Evolutionary conservation across 352 stramenopile genomes (phyloP).

Genomic region (Globisporangium cystogenes): DNA sequence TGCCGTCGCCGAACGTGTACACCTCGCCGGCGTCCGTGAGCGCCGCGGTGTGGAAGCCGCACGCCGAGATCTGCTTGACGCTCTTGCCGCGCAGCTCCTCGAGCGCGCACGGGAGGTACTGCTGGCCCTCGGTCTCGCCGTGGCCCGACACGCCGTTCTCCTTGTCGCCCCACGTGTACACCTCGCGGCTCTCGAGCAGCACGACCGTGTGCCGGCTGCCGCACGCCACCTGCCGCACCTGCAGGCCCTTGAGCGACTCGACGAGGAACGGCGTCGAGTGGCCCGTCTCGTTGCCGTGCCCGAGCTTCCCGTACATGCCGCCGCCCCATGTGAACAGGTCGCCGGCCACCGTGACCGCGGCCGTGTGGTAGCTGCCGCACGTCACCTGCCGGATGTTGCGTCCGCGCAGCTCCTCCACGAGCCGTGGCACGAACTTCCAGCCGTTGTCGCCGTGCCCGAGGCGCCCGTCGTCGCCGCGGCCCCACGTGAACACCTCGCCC

Average conservation of each 20-base stretch:
- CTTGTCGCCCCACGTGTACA: constrained; percentile 95
- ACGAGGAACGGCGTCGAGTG: constrained; percentile 93
- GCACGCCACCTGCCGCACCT: constrained; percentile 92
- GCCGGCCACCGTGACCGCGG: constrained; percentile 91
- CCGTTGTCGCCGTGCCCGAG: constrained; percentile 93
- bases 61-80: constrained; percentile 88
- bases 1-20: constrained; percentile 93
- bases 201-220: constrained; percentile 93
- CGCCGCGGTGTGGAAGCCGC: constrained; percentile 82
- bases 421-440: constrained; percentile 96
- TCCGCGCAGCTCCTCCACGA: constrained; percentile 88
- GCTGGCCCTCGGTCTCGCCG: constrained; percentile 93
- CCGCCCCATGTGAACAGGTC: constrained; percentile 94
- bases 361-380: constrained; percentile 95
- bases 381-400: constrained; percentile 92
- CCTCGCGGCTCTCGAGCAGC: constrained; percentile 81
- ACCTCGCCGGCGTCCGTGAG: constrained; percentile 87
- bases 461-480: constrained; percentile 82
- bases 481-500: constrained; percentile 88
- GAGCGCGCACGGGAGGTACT: constrained; percentile 91
- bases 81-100: constrained; percentile 84
- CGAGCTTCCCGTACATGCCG: constrained; percentile 95
- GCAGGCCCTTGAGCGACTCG: constrained; percentile 88
- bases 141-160: constrained; percentile 95
- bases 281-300: constrained; percentile 91